Evolutionary conservation across 2,329 filamentous ascomycete genomes (phyloP).

Genomic region (Endocalyx cinctus): DNA sequence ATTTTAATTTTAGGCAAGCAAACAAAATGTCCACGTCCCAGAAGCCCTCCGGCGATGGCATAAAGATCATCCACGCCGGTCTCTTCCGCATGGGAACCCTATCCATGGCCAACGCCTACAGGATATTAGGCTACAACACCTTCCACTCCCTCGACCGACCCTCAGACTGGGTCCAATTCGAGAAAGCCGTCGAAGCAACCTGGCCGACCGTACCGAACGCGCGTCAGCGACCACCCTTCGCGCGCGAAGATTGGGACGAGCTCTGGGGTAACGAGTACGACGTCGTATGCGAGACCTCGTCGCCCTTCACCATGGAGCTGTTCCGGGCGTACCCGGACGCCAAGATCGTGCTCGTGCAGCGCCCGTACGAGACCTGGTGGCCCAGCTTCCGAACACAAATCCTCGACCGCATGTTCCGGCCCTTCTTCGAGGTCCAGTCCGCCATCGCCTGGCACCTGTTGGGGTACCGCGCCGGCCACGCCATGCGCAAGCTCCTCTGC

Average conservation of each 20-base stretch:
- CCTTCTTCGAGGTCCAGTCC: too few species aligned
- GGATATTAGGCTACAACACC: slow-evolving; percentile 8
- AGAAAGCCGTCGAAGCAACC: slow-evolving; percentile 10
- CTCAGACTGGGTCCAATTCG: slow-evolving; percentile 8
- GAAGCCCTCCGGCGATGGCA: too few species aligned
- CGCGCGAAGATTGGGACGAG: slow-evolving; percentile 7
- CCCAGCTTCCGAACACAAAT: slow-evolving; percentile 8
- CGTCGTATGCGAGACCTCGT: slow-evolving; percentile 4
- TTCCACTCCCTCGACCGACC: slow-evolving; percentile 4
- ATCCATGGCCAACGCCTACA: slow-evolving; percentile 9
- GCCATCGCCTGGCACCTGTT: slow-evolving; percentile 5
- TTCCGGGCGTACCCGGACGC: slow-evolving; percentile 9
- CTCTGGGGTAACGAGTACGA: slow-evolving; percentile 11
- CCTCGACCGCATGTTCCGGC: slow-evolving; percentile 2
- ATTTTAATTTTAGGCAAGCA: too few species aligned
- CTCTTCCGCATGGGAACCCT: slow-evolving; percentile 12
- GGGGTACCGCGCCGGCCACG: slow-evolving; percentile 4
- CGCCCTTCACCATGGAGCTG: slow-evolving; percentile 9
- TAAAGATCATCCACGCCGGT: slow-evolving; percentile 8
- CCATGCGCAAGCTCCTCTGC: slow-evolving; percentile 9
- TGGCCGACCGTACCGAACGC: slow-evolving; percentile 5
- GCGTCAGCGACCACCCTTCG: slow-evolving; percentile 1
- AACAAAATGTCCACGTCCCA: too few species aligned
- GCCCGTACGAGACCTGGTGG: slow-evolving; percentile 11
- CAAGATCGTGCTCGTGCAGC: slow-evolving; percentile 12